A percentile compares a stretch with the other conserved stretches of the same genome.
Evolutionary conservation across 805 yeast genomes (phyloP).

Genomic region (Yamadazyma insecticola): DNA sequence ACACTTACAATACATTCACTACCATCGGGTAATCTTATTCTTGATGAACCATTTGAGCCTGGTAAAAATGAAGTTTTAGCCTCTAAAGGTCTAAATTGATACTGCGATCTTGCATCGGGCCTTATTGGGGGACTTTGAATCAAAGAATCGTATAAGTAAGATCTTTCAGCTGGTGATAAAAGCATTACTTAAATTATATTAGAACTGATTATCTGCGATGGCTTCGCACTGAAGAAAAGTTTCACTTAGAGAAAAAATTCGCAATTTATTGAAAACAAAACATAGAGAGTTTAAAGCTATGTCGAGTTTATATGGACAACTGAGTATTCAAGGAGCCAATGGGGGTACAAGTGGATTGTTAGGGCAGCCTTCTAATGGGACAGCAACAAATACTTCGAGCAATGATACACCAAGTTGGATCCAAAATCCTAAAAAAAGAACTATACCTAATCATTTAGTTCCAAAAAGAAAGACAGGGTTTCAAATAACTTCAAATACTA

Average conservation of each 20-base stretch:
- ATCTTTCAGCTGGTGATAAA: conserved; percentile 70
- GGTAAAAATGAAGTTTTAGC: conserved; percentile 79
- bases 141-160: conserved; percentile 73
- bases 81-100: conserved; percentile 83
- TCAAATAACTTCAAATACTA: conserved; percentile 24
- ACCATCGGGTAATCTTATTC: conserved; percentile 84
- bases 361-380: too few species aligned
- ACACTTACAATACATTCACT: conserved; percentile 90
- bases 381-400: too few species aligned
- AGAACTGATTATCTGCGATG: too few species aligned
- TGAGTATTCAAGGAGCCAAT: too few species aligned
- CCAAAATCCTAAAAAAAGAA: conserved; percentile 27
- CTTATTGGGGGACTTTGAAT: conserved; percentile 56
- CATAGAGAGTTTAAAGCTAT: too few species aligned
- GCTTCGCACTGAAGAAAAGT: conserved; percentile 1
- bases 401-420: conserved; percentile 31
- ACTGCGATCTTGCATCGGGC: conserved; percentile 75
- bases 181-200: too few species aligned
- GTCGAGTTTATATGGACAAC: conserved; percentile 12
- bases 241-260: too few species aligned
- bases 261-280: too few species aligned
- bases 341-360: too few species aligned
- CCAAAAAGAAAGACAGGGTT: conserved; percentile 38
- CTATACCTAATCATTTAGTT: conserved; percentile 39
- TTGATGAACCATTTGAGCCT: conserved; percentile 86